Evolutionary conservation across 495 filamentous ascomycete species (phyloP).

Genomic region (Penicillium samsonianum): DNA sequence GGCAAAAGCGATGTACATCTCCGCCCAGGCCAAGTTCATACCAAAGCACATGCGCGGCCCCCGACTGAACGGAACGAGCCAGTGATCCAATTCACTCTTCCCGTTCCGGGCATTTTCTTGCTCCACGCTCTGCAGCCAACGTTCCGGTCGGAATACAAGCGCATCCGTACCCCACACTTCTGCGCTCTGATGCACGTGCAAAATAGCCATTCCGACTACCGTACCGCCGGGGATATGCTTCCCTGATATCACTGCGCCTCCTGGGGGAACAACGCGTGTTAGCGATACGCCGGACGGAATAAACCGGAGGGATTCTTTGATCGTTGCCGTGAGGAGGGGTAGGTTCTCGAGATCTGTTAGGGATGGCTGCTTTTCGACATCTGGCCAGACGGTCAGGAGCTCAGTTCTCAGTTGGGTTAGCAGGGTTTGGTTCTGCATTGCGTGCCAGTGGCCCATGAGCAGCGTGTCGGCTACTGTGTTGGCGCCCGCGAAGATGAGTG

Average conservation of each 20-base stretch:
- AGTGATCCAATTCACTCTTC: conserved; percentile 14
- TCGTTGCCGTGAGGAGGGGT: conserved; percentile 63
- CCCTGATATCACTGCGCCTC: conserved; percentile 45
- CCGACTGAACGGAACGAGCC: conserved; percentile 30
- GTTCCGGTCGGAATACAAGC: conserved; percentile 58
- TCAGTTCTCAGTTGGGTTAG: not conserved
- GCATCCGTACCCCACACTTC: conserved; percentile 62
- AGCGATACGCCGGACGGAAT: conserved; percentile 61
- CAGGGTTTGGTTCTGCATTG: conserved; percentile 4
- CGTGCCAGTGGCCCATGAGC: conserved; percentile 11
- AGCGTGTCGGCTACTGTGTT: conserved; percentile 12
- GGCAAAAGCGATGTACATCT: conserved; percentile 17
- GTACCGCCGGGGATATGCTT: conserved; percentile 59
- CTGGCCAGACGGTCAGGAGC: conserved; percentile 5
- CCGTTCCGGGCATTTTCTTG: not conserved
- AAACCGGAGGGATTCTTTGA: conserved; percentile 70
- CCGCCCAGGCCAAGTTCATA: conserved; percentile 14
- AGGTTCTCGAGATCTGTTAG: conserved; percentile 26
- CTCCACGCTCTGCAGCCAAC: conserved; percentile 48
- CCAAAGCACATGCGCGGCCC: conserved; percentile 27
- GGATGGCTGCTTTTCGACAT: not conserved
- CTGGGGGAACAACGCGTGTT: conserved; percentile 48
- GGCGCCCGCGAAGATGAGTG: conserved; percentile 11
- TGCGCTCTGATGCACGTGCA: conserved; percentile 60
- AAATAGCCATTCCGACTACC: conserved; percentile 62